Conservation (phyloP, 345 rosid genomes). For the Nephelium lappaceum region DNA sequence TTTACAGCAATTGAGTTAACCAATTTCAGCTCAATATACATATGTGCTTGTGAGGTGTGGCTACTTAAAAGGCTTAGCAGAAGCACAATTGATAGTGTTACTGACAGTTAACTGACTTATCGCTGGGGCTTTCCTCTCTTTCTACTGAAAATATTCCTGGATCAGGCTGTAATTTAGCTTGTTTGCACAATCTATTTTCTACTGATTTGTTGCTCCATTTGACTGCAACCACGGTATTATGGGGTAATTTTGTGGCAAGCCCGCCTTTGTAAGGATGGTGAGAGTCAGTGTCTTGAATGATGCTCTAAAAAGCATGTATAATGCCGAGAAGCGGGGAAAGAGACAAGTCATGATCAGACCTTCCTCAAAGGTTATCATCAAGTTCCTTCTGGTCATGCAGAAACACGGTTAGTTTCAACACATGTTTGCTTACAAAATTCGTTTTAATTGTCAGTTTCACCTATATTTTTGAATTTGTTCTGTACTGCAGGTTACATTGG, state of each 20-base stretch:
- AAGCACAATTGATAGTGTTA: neutral
- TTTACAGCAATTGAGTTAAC: neutral
- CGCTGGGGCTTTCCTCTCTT: neutral
- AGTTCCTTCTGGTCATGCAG: slow-evolving; percentile 25
- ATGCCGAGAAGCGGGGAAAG: slow-evolving; percentile 24
- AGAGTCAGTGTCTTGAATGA: slow-evolving; percentile 26
- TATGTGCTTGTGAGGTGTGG: neutral
- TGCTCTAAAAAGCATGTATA: slow-evolving; percentile 22
- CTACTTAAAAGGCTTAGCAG: neutral
- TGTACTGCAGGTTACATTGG: slow-evolving; percentile 17
- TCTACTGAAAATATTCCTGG: neutral
- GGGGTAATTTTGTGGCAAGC: neutral
- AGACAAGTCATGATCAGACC: slow-evolving; percentile 27
- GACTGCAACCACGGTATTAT: too few species aligned
- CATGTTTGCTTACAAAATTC: neutral
- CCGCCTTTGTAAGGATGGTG: slow-evolving; percentile 10
- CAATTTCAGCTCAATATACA: neutral
- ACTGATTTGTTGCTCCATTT: neutral
- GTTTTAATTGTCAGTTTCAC: neutral
- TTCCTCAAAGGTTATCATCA: slow-evolving; percentile 13
- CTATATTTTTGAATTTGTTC: neutral
- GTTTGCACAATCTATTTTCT: neutral
- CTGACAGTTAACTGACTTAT: neutral
- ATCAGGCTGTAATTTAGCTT: neutral
- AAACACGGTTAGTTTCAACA: slow-evolving; percentile 14